Evolutionary conservation across 345 rosid species (phyloP), one percentile per base, ranked within the genome.

Genomic region (Pelargonium nanum): DNA sequence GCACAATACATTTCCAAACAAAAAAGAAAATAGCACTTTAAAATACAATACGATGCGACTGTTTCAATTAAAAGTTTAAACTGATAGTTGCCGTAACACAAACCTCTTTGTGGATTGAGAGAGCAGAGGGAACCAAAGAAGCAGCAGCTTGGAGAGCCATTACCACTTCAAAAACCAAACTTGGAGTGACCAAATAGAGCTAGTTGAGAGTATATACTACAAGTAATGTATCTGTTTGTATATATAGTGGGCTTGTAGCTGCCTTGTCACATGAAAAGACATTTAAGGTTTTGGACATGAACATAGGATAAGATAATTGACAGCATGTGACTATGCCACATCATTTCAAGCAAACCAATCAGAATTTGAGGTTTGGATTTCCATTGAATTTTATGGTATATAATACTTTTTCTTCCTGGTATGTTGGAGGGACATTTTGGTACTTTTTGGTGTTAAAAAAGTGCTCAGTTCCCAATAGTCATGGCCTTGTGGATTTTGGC

Each of bases 71-170:
- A 24, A 25, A 22, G 17, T 3, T 6, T 12, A n/a, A 1, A 55
- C 26, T 3, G 44, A n/a, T 15, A 26, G 5, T 0, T 23, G 51
- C 28, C 17, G 45, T 24, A 7, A 64, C 60, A 58, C 66, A 60
- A 68, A 92, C 96, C 86, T 85, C 83, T 75, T 80, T 85, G 30
- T 75, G 82, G 50, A 74, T 57, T 58, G 78, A 65, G 71, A 83
- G 77, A 68, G 88, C 70, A 65, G 88, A 83, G 65, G 89, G 78
- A 56, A 80, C 76, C 77, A 89, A 78, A 40, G 48, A 40, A 61
- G 93, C 81, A 78, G 93, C 77, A 68, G 97, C 77, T 70, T 75
- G 92, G 53, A 86, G 84, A 62, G 89, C 88, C 95, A 89, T 89
- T 68, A 12, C 19, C 57, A 56, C 20, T 30, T 7, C 19, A 22